Base-by-base conservation (phyloP, 768 basidiomycete genomes). In the Pleurotus tuber-regium region DNA sequence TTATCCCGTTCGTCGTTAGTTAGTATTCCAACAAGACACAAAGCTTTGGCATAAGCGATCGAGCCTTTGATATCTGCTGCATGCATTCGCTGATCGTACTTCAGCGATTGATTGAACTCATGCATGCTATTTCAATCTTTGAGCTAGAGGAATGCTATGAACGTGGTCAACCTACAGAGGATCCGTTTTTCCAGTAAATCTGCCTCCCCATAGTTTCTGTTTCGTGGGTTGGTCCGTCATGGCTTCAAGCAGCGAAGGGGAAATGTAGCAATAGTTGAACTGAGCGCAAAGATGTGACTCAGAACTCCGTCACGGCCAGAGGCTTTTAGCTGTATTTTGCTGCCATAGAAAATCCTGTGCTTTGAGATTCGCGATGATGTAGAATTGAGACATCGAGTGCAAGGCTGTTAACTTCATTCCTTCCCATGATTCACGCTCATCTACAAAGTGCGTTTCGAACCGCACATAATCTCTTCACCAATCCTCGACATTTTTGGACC, bases 51-150 rank as follows among this genome's bases (percentile, higher is more conserved):
- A 66, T 98, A 98, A 3, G 97, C 96, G 63, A 97, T 95, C 14
- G 96, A 98, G 1, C 96, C 96, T 50, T 76, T 79, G 58, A 98
- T 89, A 61, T 99, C 97, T 21, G 84, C 93, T 8, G 82, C 80
- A 64, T 94, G 83, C 94, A 99, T 98, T 35, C 92, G 81, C 66
- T 90, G 83, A 67, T 98, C 96, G 69, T 98, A 99, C 56, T 81
- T 84, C 59, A 99, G 76, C 21, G 94, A 98, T 67, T 98, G 92
- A 66, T 98, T 98, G 75, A 96, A 98, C 25, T 84, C 89, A 68
- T 97, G 92, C 96, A 98, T 98, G 39, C 93, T 96, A 63, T 28
- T 48, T 43, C 56, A 48, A 46, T 33, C 59, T 43, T 56, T 50
- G 55, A 43, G 54, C 50, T 41, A 58, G 56, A 56, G 40, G 29